Evolutionary conservation across 495 filamentous ascomycete genomes (phyloP).

Genomic region (Aspergillus campestris): DNA sequence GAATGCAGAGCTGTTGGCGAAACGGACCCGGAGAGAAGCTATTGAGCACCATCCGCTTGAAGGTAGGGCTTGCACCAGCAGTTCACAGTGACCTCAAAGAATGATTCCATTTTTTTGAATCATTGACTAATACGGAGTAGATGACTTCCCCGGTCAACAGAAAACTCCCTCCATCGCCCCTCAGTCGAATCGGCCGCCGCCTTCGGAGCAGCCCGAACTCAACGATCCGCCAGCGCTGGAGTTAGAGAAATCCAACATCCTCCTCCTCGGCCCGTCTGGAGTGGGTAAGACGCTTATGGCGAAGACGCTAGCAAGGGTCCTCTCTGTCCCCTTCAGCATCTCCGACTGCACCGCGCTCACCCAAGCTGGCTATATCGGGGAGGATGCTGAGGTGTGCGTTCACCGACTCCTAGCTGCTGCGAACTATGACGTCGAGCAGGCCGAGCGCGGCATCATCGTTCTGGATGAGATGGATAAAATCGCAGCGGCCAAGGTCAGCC

Average conservation of each 20-base stretch:
- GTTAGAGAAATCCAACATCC: slow-evolving; percentile 93
- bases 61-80: slow-evolving; percentile 32
- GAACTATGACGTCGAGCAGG: slow-evolving; percentile 77
- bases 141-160: slow-evolving; percentile 72
- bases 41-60: slow-evolving; percentile 44
- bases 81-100: neutral
- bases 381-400: slow-evolving; percentile 89
- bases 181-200: slow-evolving; percentile 17
- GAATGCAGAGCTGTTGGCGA: slow-evolving; percentile 52
- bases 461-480: slow-evolving; percentile 98
- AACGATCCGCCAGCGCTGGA: slow-evolving; percentile 56
- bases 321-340: slow-evolving; percentile 94
- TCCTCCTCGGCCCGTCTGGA: slow-evolving; percentile 86
- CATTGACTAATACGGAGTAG: slow-evolving; percentile 34
- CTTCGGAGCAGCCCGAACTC: slow-evolving; percentile 28
- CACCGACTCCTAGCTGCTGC: slow-evolving; percentile 82
- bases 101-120: neutral
- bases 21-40: slow-evolving; percentile 41
- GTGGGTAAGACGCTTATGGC: slow-evolving; percentile 96
- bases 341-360: slow-evolving; percentile 97
- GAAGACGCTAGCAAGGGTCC: slow-evolving; percentile 65
- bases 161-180: slow-evolving; percentile 41
- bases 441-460: slow-evolving; percentile 88
- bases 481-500: slow-evolving; percentile 58
- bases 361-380: slow-evolving; percentile 94